Evolutionary conservation across 805 yeast genomes (phyloP).

Genomic region (Yamadazyma insecticola): DNA sequence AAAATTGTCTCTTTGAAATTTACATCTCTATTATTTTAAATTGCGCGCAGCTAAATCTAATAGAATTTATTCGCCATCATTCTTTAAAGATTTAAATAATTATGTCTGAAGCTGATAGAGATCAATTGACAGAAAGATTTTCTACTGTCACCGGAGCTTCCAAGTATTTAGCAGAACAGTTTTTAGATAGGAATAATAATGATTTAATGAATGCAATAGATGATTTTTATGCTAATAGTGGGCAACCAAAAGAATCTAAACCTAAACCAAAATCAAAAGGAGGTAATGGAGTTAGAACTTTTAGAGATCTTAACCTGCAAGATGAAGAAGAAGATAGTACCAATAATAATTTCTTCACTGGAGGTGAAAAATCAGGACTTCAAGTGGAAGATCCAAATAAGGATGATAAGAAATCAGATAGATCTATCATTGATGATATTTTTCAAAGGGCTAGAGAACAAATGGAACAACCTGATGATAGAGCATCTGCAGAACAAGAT

Average conservation of each 20-base stretch:
- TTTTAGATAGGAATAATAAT: constrained; percentile 30
- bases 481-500: constrained; percentile 27
- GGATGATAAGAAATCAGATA: constrained; percentile 29
- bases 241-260: constrained; percentile 3
- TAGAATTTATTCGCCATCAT: constrained; percentile 12
- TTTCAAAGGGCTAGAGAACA: constrained; percentile 55
- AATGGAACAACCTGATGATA: constrained; percentile 33
- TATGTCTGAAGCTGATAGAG: constrained; percentile 12
- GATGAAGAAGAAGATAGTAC: constrained; percentile 55
- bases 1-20: constrained; percentile 1
- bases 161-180: constrained; percentile 34
- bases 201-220: constrained; percentile 38
- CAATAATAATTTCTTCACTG: constrained; percentile 54
- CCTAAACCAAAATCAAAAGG: constrained; percentile 4
- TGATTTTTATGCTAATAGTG: constrained; percentile 30
- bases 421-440: constrained; percentile 60
- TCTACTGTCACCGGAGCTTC: constrained; percentile 33
- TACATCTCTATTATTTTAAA: too few relatives aligned
- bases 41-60: constrained; percentile 1
- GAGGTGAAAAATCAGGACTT: constrained; percentile 72
- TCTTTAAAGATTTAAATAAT: constrained; percentile 11
- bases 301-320: constrained; percentile 36
- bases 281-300: constrained; percentile 27
- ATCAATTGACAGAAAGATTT: constrained; percentile 29
- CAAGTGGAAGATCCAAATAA: constrained; percentile 73